Evolutionary conservation across 768 basidiomycete genomes (phyloP).

Genomic region (Kwoniella sp.): DNA sequence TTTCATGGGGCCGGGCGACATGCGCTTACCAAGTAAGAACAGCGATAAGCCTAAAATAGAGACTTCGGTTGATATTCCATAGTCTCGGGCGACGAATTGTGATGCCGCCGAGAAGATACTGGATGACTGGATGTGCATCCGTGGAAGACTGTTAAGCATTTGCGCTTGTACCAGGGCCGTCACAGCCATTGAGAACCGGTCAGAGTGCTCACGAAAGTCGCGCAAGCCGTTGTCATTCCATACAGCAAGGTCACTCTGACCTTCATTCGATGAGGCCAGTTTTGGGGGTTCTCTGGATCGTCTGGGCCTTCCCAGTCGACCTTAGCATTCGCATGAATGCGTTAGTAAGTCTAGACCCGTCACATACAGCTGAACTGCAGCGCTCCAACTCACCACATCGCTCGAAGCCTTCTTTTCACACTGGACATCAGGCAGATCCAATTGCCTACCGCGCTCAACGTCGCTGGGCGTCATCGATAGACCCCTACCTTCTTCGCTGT

Average conservation of each 20-base stretch:
- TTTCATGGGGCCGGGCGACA: no score
- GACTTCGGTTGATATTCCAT: constrained; percentile 46
- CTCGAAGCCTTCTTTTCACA: neutral
- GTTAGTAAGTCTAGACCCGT: no score
- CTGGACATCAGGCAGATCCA: neutral
- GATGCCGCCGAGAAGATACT: constrained; percentile 52
- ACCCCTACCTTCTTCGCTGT: neutral
- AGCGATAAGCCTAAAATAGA: constrained; percentile 48
- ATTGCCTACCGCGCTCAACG: neutral
- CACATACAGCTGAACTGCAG: no score
- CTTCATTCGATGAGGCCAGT: constrained; percentile 45
- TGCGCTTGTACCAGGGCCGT: no score
- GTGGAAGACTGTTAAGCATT: neutral
- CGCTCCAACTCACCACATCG: neutral
- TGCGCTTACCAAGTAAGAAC: constrained; percentile 31
- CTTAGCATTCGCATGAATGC: neutral
- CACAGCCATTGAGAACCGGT: no score
- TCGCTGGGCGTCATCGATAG: neutral
- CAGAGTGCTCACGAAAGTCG: constrained; percentile 47
- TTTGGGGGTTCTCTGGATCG: constrained; percentile 52
- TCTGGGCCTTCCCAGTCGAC: constrained; percentile 39
- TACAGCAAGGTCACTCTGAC: constrained; percentile 39
- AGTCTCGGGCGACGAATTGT: constrained; percentile 40
- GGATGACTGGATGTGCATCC: constrained; percentile 14
- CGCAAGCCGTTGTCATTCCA: constrained; percentile 53